Percentiles rank a stretch among this genome's conserved stretches.
These are phyloP conservation scores for Tulasnella sp. DNA, from an alignment of 768 basidiomycete species.

Conservation along the genomic window DNA sequence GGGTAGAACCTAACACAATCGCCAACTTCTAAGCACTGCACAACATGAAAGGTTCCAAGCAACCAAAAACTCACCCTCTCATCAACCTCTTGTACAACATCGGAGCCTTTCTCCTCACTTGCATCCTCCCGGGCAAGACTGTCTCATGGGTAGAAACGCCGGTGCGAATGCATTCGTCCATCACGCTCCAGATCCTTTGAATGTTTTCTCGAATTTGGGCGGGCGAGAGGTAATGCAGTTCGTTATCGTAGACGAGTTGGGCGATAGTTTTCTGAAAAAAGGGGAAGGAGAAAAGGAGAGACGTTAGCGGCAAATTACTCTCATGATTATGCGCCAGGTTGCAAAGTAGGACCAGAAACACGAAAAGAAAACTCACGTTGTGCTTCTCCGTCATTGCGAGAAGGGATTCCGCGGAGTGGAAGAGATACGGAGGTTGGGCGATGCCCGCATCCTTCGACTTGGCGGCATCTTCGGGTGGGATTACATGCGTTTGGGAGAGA, in stretches of 20 bases:
- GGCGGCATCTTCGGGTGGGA: background rate
- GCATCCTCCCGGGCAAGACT: slow-evolving; percentile 84
- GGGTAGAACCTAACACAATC: slow-evolving; percentile 54
- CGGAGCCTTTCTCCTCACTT: slow-evolving; percentile 80
- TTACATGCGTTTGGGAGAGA: slow-evolving; percentile 63
- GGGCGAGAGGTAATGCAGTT: slow-evolving; percentile 74
- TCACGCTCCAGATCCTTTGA: slow-evolving; percentile 84
- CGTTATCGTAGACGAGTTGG: slow-evolving; percentile 92
- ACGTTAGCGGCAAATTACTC: background rate
- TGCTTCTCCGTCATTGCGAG: slow-evolving; percentile 75
- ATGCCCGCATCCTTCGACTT: background rate
- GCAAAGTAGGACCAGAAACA: no score
- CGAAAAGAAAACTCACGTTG: slow-evolving; percentile 60
- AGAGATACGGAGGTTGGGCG: slow-evolving; percentile 76
- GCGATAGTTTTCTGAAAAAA: slow-evolving; percentile 82
- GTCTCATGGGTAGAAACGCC: slow-evolving; percentile 81
- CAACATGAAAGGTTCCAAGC: slow-evolving; percentile 7
- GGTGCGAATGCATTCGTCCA: slow-evolving; percentile 87
- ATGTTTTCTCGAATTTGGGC: slow-evolving; percentile 76
- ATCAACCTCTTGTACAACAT: slow-evolving; percentile 88
- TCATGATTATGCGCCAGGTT: no score
- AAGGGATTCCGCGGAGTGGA: slow-evolving; percentile 74
- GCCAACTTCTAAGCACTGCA: background rate
- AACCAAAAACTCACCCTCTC: slow-evolving; percentile 64
- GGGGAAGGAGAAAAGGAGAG: background rate